Base-by-base conservation (phyloP, 1,284 basidiomycete species). In the Cystobasidiaceae sp. region DNA sequence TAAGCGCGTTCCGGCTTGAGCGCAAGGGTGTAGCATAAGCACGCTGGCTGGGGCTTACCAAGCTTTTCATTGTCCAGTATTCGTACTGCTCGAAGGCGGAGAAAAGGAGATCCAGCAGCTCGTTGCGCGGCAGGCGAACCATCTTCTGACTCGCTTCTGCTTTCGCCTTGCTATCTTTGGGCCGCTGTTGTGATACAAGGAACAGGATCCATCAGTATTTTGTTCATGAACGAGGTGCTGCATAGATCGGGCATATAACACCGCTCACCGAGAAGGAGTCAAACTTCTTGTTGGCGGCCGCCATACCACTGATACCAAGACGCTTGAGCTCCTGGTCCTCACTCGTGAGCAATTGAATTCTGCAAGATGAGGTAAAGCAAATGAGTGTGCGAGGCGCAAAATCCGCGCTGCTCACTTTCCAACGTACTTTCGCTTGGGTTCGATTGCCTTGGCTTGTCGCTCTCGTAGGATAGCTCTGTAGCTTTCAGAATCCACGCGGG, bases 41-140 rank as follows among this genome's bases (percentile, higher is more conserved):
- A n/a, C n/a, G n/a, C n/a, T n/a, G n/a, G n/a, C n/a, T n/a, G n/a
- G 45, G 33, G 39, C 23, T 57, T 54, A 68, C 68, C 23, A 97
- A 78, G 17, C 84, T 81, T 69, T 87, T 87, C 75, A 96, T 85
- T 67, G 85, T 81, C 92, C 92, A 97, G 69, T 86, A 86, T 37
- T 87, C 84, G 66, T 84, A 83, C 60, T 89, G 84, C 65, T 84
- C 83, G 80, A 94, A 97, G 7, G 87, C 80, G 1, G 78, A 74
- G 76, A 97, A 94, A 30, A 97, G 82, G 68, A 87, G 78, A 76
- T 97, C 91, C 74, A 92, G 81, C 8, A 97, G 83, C 74, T 94
- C 89, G 79, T 91, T 88, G 66, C 86, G 84, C 23, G 92, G 89
- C 79, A 93, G 87, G 72, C 91, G 86, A 15, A 90, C 88, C 82